Base-by-base conservation (phyloP, 2,329 filamentous ascomycete species). In the Tolypocladium tundrense region DNA sequence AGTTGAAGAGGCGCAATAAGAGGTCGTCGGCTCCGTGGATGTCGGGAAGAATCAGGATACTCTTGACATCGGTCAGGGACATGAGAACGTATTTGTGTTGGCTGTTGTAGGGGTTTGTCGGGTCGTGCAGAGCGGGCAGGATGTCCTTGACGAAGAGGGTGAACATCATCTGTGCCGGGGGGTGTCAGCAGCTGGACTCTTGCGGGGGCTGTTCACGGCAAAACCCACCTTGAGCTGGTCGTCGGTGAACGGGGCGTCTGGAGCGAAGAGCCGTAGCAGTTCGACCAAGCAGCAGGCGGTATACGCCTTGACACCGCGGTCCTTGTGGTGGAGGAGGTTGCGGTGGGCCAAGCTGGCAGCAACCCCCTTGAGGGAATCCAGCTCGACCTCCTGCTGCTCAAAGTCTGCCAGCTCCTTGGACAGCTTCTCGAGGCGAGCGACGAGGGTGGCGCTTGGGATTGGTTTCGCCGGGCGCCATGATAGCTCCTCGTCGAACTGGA, bases 401-500 rank as follows among this genome's bases (percentile, higher is more conserved):
- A 96, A 83, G 59, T 88, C 86, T 61, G 85, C 81, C 62, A 99
- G 81, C 79, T 99, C 93, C 67, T 88, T 86, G 61, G 87, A 87
- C 39, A 99, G 83, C 56, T 82, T 78, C 72, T 93, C 88, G 56
- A 99, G 83, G 54, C 94, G 87, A 67, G 85, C 82, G 64, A 97
- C 79, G 55, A 99, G 83, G 64, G 92, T 91, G 63, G 84, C 86
- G 53, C 92, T 90, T 42, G 88, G 79, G 67, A 99, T 96, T 56
- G 91, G 85, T 73, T 90, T 94, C 59, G 93, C 94, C 50, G 92
- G 90, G 69, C 88, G 88, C 90, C 94, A 97, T 70, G 91, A 90
- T 58, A 99, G 79, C 62, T 90, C 80, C 69, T 97, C 87, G 67
- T 92, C 84, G 79, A 97, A 97, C 64, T 85, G 77, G 53, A 99